These are phyloP conservation scores for Saturnispora mendoncae DNA, from an alignment of 805 yeast genomes.

Conservation along the genomic window DNA sequence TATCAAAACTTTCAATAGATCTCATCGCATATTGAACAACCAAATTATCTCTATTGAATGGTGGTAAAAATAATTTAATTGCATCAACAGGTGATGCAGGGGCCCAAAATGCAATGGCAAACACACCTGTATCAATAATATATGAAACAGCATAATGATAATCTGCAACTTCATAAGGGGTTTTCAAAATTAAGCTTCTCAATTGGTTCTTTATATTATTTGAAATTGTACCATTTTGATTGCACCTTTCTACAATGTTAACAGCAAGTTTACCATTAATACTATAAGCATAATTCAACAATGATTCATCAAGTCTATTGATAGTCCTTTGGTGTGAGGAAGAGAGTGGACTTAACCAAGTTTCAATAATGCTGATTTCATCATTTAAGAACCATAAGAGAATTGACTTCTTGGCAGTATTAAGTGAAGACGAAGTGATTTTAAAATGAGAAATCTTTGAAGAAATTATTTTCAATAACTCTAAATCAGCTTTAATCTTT, in stretches of 20 bases:
- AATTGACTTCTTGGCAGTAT: constrained; percentile 44
- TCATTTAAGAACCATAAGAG: constrained; percentile 59
- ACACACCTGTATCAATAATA: constrained; percentile 26
- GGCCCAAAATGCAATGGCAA: constrained; percentile 47
- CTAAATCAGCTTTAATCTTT: constrained; percentile 60
- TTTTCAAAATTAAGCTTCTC: constrained; percentile 36
- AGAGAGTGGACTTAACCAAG: constrained; percentile 67
- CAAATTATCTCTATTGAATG: constrained; percentile 54
- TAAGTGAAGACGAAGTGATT: constrained; percentile 12
- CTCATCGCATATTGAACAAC: constrained; percentile 84
- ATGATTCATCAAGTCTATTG: constrained; percentile 30
- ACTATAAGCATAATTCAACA: constrained; percentile 49
- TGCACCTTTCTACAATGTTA: constrained; percentile 53
- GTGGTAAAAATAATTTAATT: constrained; percentile 74
- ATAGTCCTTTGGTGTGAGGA: constrained; percentile 33
- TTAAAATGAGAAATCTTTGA: constrained; percentile 21
- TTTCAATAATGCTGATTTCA: constrained; percentile 61
- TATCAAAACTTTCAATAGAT: constrained; percentile 80
- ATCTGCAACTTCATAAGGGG: constrained; percentile 52
- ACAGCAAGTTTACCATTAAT: constrained; percentile 69
- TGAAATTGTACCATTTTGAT: constrained; percentile 15
- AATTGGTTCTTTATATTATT: constrained; percentile 33
- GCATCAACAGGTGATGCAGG: constrained; percentile 77
- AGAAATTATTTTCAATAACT: constrained; percentile 47
- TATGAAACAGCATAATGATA: constrained; percentile 54